Evolutionary conservation across 495 filamentous ascomycete species (phyloP).

Genomic region (Penicillium longicatenatum): DNA sequence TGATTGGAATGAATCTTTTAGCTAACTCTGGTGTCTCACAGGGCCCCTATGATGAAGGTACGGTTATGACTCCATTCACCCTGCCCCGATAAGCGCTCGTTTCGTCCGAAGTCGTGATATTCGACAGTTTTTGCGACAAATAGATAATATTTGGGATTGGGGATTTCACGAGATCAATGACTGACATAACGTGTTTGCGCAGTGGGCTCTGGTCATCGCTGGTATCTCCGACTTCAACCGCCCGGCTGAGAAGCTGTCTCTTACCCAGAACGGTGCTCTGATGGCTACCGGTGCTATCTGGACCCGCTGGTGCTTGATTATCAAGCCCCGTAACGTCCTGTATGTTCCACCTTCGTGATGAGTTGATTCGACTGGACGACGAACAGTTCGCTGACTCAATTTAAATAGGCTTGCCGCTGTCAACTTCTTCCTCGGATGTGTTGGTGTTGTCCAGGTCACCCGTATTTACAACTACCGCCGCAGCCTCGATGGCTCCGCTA

Average conservation of each 20-base stretch:
- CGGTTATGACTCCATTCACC: slow-evolving; percentile 21
- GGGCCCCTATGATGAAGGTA: slow-evolving; percentile 98
- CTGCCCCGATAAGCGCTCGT: slow-evolving; percentile 11
- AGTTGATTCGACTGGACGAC: neutral
- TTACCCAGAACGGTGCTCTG: slow-evolving; percentile 87
- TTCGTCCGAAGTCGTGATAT: neutral
- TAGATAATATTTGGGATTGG: neutral
- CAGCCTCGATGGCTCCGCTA: slow-evolving; percentile 52
- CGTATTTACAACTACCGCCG: slow-evolving; percentile 72
- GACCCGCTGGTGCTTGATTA: slow-evolving; percentile 98
- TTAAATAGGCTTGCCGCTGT: slow-evolving; percentile 77
- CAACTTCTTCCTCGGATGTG: slow-evolving; percentile 95
- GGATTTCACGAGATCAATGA: neutral
- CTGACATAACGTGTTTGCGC: slow-evolving; percentile 16
- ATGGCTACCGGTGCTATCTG: slow-evolving; percentile 91
- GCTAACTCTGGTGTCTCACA: slow-evolving; percentile 36
- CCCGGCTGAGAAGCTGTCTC: slow-evolving; percentile 87
- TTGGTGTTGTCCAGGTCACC: slow-evolving; percentile 77
- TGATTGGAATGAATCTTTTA: neutral
- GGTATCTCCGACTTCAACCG: slow-evolving; percentile 90
- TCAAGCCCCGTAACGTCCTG: slow-evolving; percentile 89
- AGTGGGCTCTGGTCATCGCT: slow-evolving; percentile 91
- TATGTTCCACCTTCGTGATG: slow-evolving; percentile 39
- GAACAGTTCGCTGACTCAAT: slow-evolving; percentile 9
- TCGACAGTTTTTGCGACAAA: neutral